Evolutionary conservation across 176 grass and related monocot genomes (phyloP), one percentile per base, ranked within the genome.

Genomic region (Melocanna baccifera): DNA sequence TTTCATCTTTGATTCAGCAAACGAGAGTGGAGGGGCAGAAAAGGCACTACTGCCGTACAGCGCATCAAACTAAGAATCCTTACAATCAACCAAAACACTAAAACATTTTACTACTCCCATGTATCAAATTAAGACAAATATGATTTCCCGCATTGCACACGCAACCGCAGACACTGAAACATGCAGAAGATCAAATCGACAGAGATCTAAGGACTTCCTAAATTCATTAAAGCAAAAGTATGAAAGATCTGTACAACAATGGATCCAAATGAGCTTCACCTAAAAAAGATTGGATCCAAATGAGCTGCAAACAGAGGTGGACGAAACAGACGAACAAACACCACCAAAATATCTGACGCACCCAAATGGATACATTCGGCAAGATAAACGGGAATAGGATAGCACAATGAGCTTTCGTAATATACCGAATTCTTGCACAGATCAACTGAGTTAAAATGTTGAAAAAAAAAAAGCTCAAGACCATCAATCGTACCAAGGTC

Each of bases 1-100:
- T 56, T 64, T 20, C 64, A 42, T 32, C 41, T 83, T 53, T 72
- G 12, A 14, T 77, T 37, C 23, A 88, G 12, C 55, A 83, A 83
- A 58, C 9, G 40, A 57, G 48, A 65, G 1, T 22, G 28, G 41
- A 77, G 26, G 42, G 67, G 42, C 12, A 67, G 43, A 45, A 69
- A 6, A 76, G 63, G 16, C 56, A 29, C 30, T 88, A 62, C 25
- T n/a, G 19, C 0, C 43, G 56, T 58, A 58, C 56, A 4, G 58
- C 23, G 7, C 45, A 72, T 40, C 50, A 70, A 48, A 69, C 45
- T 57, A 66, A 58, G 52, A 71, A 71, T 42, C 56, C 32, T 50
- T 78, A 2, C 63, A 78, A 36, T 5, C 36, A 69, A 69, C n/a
- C 36, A 28, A 59, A 69, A 36, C 25, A 61, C 63, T 3, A 37